Conservation (phyloP, 345 rosid species). For the Mallotus nudiflorus region DNA sequence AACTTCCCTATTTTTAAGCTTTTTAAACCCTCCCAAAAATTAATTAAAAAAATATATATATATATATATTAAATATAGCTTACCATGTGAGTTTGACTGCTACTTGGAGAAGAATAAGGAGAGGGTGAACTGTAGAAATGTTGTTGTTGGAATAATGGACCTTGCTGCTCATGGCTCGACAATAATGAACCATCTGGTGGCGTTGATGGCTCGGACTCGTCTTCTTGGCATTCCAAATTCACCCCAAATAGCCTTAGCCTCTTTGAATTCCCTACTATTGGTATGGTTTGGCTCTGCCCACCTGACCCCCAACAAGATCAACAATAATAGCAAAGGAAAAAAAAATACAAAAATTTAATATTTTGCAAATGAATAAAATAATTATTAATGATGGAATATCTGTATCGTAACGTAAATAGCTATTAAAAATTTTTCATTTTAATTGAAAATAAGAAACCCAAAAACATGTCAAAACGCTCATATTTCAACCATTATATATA, state of each 20-base stretch:
- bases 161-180: constrained; percentile 44
- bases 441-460: too few relatives aligned
- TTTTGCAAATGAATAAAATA: too few relatives aligned
- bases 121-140: constrained; percentile 27
- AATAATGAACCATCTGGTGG: constrained; percentile 52
- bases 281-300: constrained; percentile 37
- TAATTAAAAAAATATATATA: too few relatives aligned
- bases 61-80: constrained; percentile 11
- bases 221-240: constrained; percentile 79
- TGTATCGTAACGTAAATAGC: too few relatives aligned
- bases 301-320: too few relatives aligned
- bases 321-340: too few relatives aligned
- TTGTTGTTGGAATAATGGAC: constrained; percentile 28
- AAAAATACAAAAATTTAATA: too few relatives aligned
- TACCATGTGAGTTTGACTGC: constrained; percentile 41
- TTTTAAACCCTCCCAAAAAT: too few relatives aligned
- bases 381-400: too few relatives aligned
- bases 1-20: neutral
- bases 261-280: constrained; percentile 57
- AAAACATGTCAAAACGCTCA: too few relatives aligned
- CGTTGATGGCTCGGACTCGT: constrained; percentile 60
- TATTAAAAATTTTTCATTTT: too few relatives aligned
- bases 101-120: constrained; percentile 37
- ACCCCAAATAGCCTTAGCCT: constrained; percentile 83
- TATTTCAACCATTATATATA: too few relatives aligned